A percentile compares a stretch with the other conserved stretches of the same genome.
Evolutionary conservation across 1,284 basidiomycete genomes (phyloP).

Genomic region (Boletus nobilissimus): DNA sequence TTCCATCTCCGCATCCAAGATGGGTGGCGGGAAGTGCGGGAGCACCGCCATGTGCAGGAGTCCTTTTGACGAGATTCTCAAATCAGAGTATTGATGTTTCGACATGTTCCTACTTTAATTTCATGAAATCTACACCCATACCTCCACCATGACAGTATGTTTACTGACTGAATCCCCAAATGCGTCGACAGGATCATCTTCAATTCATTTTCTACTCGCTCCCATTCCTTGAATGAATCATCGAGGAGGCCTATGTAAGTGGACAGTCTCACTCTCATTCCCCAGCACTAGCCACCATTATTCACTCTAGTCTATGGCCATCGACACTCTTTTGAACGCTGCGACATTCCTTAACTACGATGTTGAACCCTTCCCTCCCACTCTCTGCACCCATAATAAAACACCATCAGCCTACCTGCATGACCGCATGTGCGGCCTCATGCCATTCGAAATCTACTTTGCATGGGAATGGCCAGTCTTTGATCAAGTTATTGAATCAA

Average conservation of each 20-base stretch:
- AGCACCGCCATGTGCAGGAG: too few species aligned
- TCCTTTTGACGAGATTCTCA: constrained; percentile 59
- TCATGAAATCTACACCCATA: constrained; percentile 33
- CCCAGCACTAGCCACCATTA: not conserved
- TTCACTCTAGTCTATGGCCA: not conserved
- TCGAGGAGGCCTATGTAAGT: constrained; percentile 28
- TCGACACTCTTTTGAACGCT: not conserved
- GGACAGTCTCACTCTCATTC: not conserved
- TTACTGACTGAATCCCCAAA: not conserved
- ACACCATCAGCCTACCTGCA: constrained; percentile 60
- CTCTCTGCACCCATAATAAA: constrained; percentile 54
- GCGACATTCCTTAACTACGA: not conserved
- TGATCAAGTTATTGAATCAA: constrained; percentile 54
- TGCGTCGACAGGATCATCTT: constrained; percentile 24
- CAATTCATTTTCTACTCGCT: constrained; percentile 29
- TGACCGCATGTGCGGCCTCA: constrained; percentile 49
- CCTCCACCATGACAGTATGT: constrained; percentile 20
- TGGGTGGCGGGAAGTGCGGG: too few species aligned
- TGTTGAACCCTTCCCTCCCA: constrained; percentile 62
- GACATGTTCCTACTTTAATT: constrained; percentile 49
- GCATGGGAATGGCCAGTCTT: constrained; percentile 51
- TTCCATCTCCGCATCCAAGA: too few species aligned
- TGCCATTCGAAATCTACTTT: constrained; percentile 61
- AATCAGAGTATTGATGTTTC: constrained; percentile 42
- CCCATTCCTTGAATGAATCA: constrained; percentile 23